Percentiles rank a stretch among this genome's conserved stretches.
Evolutionary conservation across 495 filamentous ascomycete genomes (phyloP).

Genomic region (Daldinia caldariorum): DNA sequence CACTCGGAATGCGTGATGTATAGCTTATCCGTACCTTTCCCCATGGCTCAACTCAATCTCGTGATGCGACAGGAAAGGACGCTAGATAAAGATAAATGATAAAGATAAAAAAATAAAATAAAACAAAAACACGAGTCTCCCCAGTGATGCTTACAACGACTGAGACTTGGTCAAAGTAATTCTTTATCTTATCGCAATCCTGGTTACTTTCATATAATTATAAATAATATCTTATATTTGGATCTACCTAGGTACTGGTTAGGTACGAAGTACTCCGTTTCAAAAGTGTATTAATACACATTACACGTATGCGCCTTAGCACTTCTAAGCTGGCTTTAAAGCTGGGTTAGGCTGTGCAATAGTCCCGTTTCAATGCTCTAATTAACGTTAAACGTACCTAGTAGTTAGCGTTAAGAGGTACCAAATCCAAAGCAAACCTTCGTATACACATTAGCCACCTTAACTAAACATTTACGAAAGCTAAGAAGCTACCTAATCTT

Average conservation of each 20-base stretch:
- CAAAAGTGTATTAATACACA: conserved; percentile 11
- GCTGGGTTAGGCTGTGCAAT: not conserved
- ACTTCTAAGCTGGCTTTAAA: not conserved
- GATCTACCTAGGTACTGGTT: not conserved
- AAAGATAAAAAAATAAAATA: conserved; percentile 1
- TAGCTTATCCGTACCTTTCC: conserved; percentile 74
- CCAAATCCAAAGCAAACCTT: not conserved
- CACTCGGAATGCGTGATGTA: conserved; percentile 97
- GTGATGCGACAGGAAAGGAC: conserved; percentile 14
- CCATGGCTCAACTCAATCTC: conserved; percentile 47
- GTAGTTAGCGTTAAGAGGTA: not conserved
- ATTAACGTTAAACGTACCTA: not conserved
- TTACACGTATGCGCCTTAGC: conserved; percentile 17
- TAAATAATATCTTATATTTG: conserved; percentile 12
- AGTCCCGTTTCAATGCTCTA: conserved; percentile 2
- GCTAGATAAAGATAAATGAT: not conserved
- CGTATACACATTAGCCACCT: no score
- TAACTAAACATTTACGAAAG: not conserved
- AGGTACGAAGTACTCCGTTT: conserved; percentile 6
- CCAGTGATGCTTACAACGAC: conserved; percentile 5
- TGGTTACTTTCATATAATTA: not conserved
- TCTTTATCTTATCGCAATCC: conserved; percentile 42
- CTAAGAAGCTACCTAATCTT: not conserved
- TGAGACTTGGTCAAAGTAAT: conserved; percentile 7
- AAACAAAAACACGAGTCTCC: conserved; percentile 4